A percentile compares a stretch with the other conserved stretches of the same genome.
Conservation (phyloP, 192 early-diverging fungal genomes). For the Coemansia sp. region DNA sequence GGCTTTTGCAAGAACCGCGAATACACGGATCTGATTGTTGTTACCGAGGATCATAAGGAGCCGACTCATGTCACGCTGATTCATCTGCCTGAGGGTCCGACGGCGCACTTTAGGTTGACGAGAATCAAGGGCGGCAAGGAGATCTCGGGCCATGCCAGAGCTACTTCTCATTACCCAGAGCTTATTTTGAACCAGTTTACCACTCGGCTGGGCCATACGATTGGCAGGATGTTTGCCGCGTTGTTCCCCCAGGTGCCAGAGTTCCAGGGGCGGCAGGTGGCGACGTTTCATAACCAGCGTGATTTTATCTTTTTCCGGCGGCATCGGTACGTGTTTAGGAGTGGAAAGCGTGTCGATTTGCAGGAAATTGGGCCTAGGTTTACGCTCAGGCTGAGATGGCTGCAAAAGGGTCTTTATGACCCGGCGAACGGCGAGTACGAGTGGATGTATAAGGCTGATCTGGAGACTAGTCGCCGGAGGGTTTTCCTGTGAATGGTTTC, state of each 20-base stretch:
- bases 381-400: conserved; percentile 89
- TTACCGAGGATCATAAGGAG: conserved; percentile 91
- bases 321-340: conserved; percentile 93
- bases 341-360: conserved; percentile 78
- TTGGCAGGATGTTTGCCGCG: conserved; percentile 94
- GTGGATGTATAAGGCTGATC: conserved; percentile 91
- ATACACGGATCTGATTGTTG: conserved; percentile 93
- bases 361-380: conserved; percentile 97
- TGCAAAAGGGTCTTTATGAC: conserved; percentile 97
- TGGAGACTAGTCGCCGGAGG: conserved; percentile 88
- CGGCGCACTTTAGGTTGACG: conserved; percentile 94
- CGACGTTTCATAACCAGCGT: conserved; percentile 98
- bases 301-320: conserved; percentile 99
- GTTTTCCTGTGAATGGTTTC: conserved; percentile 73
- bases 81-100: conserved; percentile 96
- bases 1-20: conserved; percentile 86
- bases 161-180: conserved; percentile 87
- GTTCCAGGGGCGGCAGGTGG: conserved; percentile 92
- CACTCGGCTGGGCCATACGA: conserved; percentile 93
- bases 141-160: conserved; percentile 80
- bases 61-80: conserved; percentile 90
- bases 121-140: conserved; percentile 76
- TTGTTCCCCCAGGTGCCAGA: conserved; percentile 97
- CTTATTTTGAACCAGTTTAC: conserved; percentile 98
- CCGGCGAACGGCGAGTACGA: conserved; percentile 91